Percentiles rank a stretch among this genome's conserved stretches.
Evolutionary conservation across 2,329 filamentous ascomycete genomes (phyloP).

Genomic region (Juglanconis juglandina): DNA sequence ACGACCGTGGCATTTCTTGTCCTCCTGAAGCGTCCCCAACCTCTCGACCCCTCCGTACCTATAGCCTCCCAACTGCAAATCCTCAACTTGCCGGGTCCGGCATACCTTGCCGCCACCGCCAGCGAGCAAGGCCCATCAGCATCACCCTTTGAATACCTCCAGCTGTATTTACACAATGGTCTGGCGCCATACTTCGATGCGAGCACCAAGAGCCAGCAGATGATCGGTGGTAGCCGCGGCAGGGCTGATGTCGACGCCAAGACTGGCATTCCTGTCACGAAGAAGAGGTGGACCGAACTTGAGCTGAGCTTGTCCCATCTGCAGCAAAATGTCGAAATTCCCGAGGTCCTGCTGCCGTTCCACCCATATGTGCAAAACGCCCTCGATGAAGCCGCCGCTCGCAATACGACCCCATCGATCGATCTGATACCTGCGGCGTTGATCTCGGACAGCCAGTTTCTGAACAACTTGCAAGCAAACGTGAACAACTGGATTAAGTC

Average conservation of each 20-base stretch:
- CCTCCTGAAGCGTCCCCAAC: constrained; percentile 82
- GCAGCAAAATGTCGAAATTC: constrained; percentile 97
- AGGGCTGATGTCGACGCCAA: constrained; percentile 85
- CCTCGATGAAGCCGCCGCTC: constrained; percentile 70
- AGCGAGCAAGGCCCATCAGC: constrained; percentile 68
- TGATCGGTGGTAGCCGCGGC: constrained; percentile 61
- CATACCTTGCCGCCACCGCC: constrained; percentile 62
- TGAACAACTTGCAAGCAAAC: constrained; percentile 88
- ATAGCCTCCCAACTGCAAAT: constrained; percentile 88
- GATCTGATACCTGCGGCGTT: constrained; percentile 73
- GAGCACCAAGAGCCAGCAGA: constrained; percentile 79
- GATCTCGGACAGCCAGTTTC: constrained; percentile 84
- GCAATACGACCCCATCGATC: constrained; percentile 66
- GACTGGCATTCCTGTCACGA: constrained; percentile 93
- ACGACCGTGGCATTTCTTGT: constrained; percentile 84
- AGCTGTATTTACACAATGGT: constrained; percentile 86
- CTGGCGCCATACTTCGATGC: constrained; percentile 97
- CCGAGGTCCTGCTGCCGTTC: constrained; percentile 80
- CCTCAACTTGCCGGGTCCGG: constrained; percentile 83
- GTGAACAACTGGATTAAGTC: constrained; percentile 99
- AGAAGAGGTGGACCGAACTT: constrained; percentile 93
- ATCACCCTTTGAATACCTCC: constrained; percentile 88
- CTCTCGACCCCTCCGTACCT: constrained; percentile 78
- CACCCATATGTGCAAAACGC: constrained; percentile 85
- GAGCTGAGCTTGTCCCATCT: constrained; percentile 86